Evolutionary conservation across 768 basidiomycete species (phyloP).

Genomic region (Pleurotus citrinopileatus): DNA sequence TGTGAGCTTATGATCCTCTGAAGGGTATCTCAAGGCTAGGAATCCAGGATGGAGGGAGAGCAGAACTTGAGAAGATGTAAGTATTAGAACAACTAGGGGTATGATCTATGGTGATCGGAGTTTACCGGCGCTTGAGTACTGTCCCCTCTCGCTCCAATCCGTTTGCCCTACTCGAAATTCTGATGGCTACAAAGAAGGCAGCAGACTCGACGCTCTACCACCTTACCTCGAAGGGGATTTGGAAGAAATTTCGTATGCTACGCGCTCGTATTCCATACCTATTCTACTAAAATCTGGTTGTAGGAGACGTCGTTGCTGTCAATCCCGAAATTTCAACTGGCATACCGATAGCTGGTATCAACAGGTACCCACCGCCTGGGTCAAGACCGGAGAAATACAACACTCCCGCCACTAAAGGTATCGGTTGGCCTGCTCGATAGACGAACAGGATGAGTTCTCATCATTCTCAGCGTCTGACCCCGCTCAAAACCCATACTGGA

Average conservation of each 20-base stretch:
- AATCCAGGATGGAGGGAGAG: too few relatives aligned
- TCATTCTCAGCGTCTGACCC: constrained; percentile 69
- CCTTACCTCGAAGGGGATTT: constrained; percentile 85
- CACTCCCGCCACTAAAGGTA: constrained; percentile 87
- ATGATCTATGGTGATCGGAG: constrained; percentile 5
- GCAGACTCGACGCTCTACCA: constrained; percentile 92
- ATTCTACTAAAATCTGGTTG: constrained; percentile 1
- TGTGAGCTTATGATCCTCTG: too few relatives aligned
- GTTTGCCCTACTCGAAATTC: constrained; percentile 15
- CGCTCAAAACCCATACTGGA: constrained; percentile 93
- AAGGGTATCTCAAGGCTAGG: too few relatives aligned
- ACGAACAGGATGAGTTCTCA: neutral
- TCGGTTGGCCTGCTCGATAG: constrained; percentile 6
- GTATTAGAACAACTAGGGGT: too few relatives aligned
- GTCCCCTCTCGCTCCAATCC: neutral
- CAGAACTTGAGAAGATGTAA: too few relatives aligned
- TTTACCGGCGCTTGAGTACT: constrained; percentile 4
- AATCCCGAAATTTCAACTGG: constrained; percentile 92
- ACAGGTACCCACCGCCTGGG: constrained; percentile 87
- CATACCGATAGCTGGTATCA: constrained; percentile 67
- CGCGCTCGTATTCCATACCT: neutral
- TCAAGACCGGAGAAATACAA: constrained; percentile 84
- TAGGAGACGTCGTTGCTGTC: constrained; percentile 81
- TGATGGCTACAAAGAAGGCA: constrained; percentile 74
- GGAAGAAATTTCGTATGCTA: constrained; percentile 91